Evolutionary conservation across 345 rosid genomes (phyloP), one percentile per base, ranked within the genome.

Genomic region (Populus pruinosa): DNA sequence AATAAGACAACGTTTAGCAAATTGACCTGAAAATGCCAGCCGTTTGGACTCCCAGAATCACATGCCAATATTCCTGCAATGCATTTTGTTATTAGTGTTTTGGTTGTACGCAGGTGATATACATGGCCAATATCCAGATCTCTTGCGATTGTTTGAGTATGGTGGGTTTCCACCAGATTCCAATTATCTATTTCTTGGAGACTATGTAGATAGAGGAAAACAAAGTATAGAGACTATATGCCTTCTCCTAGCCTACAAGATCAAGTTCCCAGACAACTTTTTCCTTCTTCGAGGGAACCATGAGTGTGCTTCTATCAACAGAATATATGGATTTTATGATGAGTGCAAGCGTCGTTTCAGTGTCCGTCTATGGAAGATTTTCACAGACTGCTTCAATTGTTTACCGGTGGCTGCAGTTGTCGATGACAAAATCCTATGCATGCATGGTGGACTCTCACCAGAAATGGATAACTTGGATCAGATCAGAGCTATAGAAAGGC

Each of bases 301-400:
- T 53, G 81, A 78, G 39, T 78, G 81, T 18, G 81, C 81, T 78
- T 78, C 81, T 25, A 78, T 78, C 16, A 78, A 78, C 72, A 72
- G 81, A 66, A 78, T 78, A 49, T 78, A 78, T 27, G 81, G 81
- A 36, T 78, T 78, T 47, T 78, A 78, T 5, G 81, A 78, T 27
- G 81, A 78, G 65, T 78, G 81, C 81, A 78, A 78, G 59, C 81
- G 76, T 8, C 64, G 81, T 17, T 78, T 72, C 76, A 78, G 81
- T 29, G 71, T 78, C 4, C 65, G 76, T 18, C 81, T 78, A 2
- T 78, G 81, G 81, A 78, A 78, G 56, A 66, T 41, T 7, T 78
- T 78, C 55, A 78, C 81, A 0, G 81, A 72, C 13, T 78, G 81
- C 66, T 78, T 78, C 44, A 78, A 78, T 27, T 78, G 81, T 39